Percentiles rank a stretch among this genome's conserved stretches.
Conservation (phyloP, 305 asterid genomes). For the Fraxinus dipetala region DNA sequence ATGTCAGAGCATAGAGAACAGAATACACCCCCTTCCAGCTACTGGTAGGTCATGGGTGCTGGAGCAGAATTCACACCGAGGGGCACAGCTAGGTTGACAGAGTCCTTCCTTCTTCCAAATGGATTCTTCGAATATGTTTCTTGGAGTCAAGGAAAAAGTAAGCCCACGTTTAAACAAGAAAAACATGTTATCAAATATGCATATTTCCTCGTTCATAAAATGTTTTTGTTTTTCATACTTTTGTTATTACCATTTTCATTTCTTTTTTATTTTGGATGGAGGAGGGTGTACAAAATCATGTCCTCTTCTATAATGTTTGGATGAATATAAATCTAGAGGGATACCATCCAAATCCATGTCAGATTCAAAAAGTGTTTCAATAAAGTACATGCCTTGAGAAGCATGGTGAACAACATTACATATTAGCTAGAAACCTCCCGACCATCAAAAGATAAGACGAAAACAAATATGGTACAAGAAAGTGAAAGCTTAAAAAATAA, state of each 20-base stretch:
- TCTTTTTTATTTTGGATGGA: background rate
- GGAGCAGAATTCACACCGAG: constrained; percentile 59
- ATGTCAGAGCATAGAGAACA: constrained; percentile 66
- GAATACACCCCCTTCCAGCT: constrained; percentile 90
- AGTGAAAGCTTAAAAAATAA: background rate
- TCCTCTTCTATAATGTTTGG: background rate
- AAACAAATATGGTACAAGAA: background rate
- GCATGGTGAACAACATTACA: background rate
- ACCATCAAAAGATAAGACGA: background rate
- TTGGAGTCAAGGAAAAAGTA: constrained; percentile 54
- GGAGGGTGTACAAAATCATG: background rate
- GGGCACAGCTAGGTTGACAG: constrained; percentile 37
- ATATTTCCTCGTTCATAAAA: background rate
- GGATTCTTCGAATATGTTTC: constrained; percentile 94
- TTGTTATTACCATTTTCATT: background rate
- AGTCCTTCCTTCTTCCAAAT: constrained; percentile 88
- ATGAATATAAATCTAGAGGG: background rate
- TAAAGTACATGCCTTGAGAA: background rate
- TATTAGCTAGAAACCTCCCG: background rate
- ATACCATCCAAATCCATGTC: background rate
- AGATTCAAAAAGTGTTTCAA: background rate
- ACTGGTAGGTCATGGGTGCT: constrained; percentile 71
- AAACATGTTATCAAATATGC: background rate
- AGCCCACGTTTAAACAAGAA: background rate
- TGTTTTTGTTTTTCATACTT: background rate